Conservation (phyloP, 495 filamentous ascomycete species). For the Xeromyces bisporus region DNA sequence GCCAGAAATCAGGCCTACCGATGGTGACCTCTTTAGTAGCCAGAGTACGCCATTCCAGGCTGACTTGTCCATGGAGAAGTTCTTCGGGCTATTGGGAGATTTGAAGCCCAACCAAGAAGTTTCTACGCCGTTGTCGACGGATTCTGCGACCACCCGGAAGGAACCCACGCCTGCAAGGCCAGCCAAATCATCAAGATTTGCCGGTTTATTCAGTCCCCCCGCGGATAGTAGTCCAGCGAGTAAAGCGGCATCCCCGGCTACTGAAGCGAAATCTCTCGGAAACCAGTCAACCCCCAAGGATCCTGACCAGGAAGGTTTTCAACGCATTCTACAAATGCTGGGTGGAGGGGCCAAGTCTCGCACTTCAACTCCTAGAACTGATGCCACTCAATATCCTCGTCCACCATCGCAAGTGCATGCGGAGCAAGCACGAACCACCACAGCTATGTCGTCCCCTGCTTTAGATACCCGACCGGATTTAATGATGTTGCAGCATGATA, state of each 20-base stretch:
- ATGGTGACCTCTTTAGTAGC: constrained; percentile 22
- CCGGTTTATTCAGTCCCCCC: constrained; percentile 59
- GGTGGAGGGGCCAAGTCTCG: constrained; percentile 29
- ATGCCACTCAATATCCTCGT: constrained; percentile 13
- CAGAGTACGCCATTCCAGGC: constrained; percentile 25
- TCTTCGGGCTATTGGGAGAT: constrained; percentile 55
- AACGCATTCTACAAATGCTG: constrained; percentile 74
- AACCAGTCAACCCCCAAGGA: constrained; percentile 29
- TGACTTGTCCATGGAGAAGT: constrained; percentile 57
- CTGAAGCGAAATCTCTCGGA: constrained; percentile 11
- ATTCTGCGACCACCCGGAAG: constrained; percentile 14
- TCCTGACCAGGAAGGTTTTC: constrained; percentile 81
- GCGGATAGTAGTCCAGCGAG: constrained; percentile 33
- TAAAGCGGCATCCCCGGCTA: constrained; percentile 30
- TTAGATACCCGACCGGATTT: constrained; percentile 19
- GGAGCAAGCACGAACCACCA: constrained; percentile 17
- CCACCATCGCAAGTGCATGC: constrained; percentile 13
- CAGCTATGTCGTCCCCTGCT: constrained; percentile 20
- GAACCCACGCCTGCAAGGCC: constrained; percentile 12
- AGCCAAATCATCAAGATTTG: constrained; percentile 62
- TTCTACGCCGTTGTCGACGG: constrained; percentile 9
- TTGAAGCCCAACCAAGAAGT: constrained; percentile 19
- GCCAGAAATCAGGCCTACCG: constrained; percentile 17
- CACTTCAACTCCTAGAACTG: constrained; percentile 25
- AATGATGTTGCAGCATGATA: constrained; percentile 8